Percentiles rank a stretch among this genome's conserved stretches.
These are phyloP conservation scores for Brettanomyces sp. DNA, from an alignment of 805 yeast genomes.

Conservation along the genomic window DNA sequence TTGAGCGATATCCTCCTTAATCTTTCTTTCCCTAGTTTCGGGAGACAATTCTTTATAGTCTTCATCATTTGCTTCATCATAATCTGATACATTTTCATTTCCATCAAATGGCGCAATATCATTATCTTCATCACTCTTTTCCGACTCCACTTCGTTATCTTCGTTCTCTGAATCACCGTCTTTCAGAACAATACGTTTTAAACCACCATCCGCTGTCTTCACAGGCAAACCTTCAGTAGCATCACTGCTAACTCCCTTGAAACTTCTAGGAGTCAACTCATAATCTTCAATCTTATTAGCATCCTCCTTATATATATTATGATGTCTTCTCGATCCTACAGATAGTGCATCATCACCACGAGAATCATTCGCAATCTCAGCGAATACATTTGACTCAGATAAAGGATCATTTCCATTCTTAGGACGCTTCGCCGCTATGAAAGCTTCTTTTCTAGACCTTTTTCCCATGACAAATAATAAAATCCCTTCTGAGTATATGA, in stretches of 20 bases:
- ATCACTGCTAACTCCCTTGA: constrained; percentile 32
- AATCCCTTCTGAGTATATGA: too few relatives aligned
- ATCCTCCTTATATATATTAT: constrained; percentile 9
- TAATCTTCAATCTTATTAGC: constrained; percentile 66
- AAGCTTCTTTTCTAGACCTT: constrained; percentile 27
- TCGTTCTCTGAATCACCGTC: constrained; percentile 7
- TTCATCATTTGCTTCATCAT: constrained; percentile 6
- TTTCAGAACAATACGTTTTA: constrained; percentile 54
- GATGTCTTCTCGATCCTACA: constrained; percentile 1
- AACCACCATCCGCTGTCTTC: constrained; percentile 57
- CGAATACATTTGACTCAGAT: constrained; percentile 6
- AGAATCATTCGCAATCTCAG: constrained; percentile 2
- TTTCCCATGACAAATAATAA: constrained; percentile 23
- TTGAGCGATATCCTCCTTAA: constrained; percentile 79
- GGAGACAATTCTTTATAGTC: constrained; percentile 38
- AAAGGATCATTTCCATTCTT: constrained; percentile 36
- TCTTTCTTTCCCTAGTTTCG: constrained; percentile 42
- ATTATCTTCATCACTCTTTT: constrained; percentile 3
- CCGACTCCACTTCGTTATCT: neutral
- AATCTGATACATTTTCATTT: constrained; percentile 3
- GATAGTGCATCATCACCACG: constrained; percentile 6
- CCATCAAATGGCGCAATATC: neutral
- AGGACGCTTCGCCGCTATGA: constrained; percentile 24
- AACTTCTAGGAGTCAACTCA: constrained; percentile 60
- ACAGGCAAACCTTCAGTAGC: constrained; percentile 71